Percentiles rank a stretch among this genome's conserved stretches.
phyloP scores from a whole-genome alignment of 116 monocot species.

The Posidonia oceanica region DNA sequence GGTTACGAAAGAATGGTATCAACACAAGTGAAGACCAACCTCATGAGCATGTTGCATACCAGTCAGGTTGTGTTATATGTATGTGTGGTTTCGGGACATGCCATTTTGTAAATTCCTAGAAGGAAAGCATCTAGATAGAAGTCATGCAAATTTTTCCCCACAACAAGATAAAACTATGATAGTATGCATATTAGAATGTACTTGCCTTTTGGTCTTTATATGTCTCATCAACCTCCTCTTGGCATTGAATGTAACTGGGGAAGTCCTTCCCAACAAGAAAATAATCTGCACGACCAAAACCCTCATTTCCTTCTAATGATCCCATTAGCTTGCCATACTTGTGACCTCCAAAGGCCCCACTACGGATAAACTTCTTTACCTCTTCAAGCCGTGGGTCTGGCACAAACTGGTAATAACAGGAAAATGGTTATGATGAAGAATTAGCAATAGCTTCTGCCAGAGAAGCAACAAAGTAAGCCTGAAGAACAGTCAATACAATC shows the following conservation, averaged over 20 bases:
- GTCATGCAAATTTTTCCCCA: neutral
- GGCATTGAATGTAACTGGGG: conserved; percentile 93
- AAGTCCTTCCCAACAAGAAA: conserved; percentile 98
- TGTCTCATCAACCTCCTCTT: conserved; percentile 76
- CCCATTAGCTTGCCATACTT: conserved; percentile 70
- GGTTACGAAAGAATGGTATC: too few relatives aligned
- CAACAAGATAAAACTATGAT: too few relatives aligned
- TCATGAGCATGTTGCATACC: too few relatives aligned
- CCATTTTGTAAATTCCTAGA: neutral
- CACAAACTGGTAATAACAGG: conserved; percentile 54
- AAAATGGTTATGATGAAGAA: conserved; percentile 1
- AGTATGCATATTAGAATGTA: neutral
- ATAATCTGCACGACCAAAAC: conserved; percentile 94
- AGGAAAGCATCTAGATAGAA: neutral
- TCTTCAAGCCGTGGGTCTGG: conserved; percentile 84
- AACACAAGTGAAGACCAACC: too few relatives aligned
- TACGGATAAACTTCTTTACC: conserved; percentile 79
- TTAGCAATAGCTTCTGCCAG: neutral
- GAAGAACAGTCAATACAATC: too few relatives aligned
- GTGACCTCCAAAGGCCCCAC: conserved; percentile 67
- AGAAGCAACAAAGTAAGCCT: neutral
- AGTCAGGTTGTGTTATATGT: too few relatives aligned
- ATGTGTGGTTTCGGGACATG: too few relatives aligned
- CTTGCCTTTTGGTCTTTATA: conserved; percentile 81
- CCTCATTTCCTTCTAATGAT: conserved; percentile 91